Evolutionary conservation across 129 eudicot genomes (phyloP), one percentile per base, ranked within the genome.

Genomic region (Ambrosia trifida): DNA sequence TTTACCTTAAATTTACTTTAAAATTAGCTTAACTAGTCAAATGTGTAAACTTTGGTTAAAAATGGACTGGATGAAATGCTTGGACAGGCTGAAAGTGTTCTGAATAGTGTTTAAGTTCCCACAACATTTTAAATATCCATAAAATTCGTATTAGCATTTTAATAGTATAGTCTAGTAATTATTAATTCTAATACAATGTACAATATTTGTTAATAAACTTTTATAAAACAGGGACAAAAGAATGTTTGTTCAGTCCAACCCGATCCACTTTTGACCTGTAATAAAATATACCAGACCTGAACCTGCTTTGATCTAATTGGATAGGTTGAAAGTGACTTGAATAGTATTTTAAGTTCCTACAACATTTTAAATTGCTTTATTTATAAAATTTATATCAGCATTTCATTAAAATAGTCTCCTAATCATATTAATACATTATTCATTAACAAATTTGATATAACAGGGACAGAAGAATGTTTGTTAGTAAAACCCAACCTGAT

Each of bases 11-110:
- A 54, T 54, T 54, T 53, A 53, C 13, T 13, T 54, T 18, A 32
- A 54, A 24, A 24, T 13, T 31, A 13, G 58, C 31, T 66, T 67
- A 67, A 43, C 12, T 13, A 43, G 72, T 67, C 28, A 67, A 46
- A 44, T 46, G 58, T 9, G 57, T 67, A 46, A 38, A 18, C 45
- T 20, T 64, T 64, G 1, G 11, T 4, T 41, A 18, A 18, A 18
- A 19, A 17, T 40, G 16, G 33, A 19, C 41, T 11, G 17, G 40
- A 28, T 64, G 16, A 44, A 44, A 64, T 43, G 36, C 17, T 4
- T 64, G 52, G 19, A 59, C 41, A 59, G 11, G 60, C 60, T 16
- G 61, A 35, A 16, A 30, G 68, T 62, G 68, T 14, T 46, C 30
- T 2, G 14, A 20, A 35, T 11, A 20, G 62, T 56, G n/a, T 24